These are phyloP conservation scores for Pleurotus sapidus DNA, from an alignment of 768 basidiomycete genomes.

Conservation along the genomic window DNA sequence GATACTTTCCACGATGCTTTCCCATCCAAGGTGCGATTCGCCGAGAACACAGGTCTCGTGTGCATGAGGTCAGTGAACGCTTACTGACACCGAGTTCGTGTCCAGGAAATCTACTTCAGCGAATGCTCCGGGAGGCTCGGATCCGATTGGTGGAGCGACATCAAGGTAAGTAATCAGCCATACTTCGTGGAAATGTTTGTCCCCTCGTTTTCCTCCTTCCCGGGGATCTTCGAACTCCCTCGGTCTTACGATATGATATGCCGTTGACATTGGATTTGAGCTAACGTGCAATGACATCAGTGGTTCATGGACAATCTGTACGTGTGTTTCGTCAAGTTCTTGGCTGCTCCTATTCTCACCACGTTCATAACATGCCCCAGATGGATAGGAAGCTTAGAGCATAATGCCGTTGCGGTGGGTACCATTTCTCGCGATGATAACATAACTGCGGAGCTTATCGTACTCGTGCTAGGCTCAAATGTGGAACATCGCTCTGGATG, in stretches of 20 bases:
- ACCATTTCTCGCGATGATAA: too few relatives aligned
- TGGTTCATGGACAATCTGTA: constrained; percentile 8
- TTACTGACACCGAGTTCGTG: background rate
- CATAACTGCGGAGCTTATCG: background rate
- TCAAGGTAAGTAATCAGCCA: constrained; percentile 48
- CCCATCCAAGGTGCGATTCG: constrained; percentile 50
- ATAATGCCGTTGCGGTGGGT: constrained; percentile 24
- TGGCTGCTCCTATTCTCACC: background rate
- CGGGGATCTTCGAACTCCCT: background rate
- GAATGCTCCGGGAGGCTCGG: constrained; percentile 69
- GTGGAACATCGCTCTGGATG: constrained; percentile 75
- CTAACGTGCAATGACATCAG: background rate
- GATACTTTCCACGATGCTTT: constrained; percentile 51
- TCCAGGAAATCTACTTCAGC: constrained; percentile 11
- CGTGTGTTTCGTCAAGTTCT: background rate
- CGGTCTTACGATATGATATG: too few relatives aligned
- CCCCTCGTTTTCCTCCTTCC: background rate
- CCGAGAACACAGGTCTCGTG: background rate
- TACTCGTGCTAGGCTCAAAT: constrained; percentile 48
- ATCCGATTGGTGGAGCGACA: constrained; percentile 77
- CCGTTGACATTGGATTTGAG: background rate
- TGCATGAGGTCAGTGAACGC: background rate
- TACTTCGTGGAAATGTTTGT: background rate
- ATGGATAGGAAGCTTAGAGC: constrained; percentile 30
- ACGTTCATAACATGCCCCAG: background rate